Percentiles rank a stretch among this genome's conserved stretches.
Conservation (phyloP, 129 eudicot genomes). For the Saposhnikovia divaricata region DNA sequence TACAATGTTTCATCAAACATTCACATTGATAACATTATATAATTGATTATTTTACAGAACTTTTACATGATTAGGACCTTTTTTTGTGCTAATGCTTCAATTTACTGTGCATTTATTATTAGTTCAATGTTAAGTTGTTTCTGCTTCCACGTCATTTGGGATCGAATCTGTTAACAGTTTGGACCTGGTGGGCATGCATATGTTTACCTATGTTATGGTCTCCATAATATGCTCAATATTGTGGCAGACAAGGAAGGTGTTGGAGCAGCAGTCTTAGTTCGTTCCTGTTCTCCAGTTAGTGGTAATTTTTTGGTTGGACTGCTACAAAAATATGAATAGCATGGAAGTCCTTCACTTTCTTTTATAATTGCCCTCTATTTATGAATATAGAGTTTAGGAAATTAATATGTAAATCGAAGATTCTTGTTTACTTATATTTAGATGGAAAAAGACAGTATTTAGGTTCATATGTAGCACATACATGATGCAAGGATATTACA, state of each 20-base stretch:
- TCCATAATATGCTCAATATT: slow-evolving; percentile 85
- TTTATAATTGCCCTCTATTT: neutral
- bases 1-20: neutral
- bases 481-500: neutral
- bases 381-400: neutral
- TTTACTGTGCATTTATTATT: neutral
- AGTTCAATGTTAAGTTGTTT: neutral
- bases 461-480: neutral
- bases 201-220: slow-evolving; percentile 94
- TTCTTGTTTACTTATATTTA: neutral
- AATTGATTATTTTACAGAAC: neutral
- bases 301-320: slow-evolving; percentile 33
- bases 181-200: slow-evolving; percentile 97
- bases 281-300: slow-evolving; percentile 81
- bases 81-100: neutral
- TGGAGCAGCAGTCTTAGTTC: slow-evolving; percentile 92
- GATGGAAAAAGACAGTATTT: neutral
- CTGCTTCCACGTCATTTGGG: neutral
- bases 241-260: slow-evolving; percentile 92
- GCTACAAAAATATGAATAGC: neutral
- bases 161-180: slow-evolving; percentile 35
- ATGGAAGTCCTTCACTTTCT: neutral
- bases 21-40: neutral
- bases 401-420: neutral
- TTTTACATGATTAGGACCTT: neutral